Percentiles rank a stretch among this genome's conserved stretches.
These are phyloP conservation scores for Monosporascus sp. DNA, from an alignment of 2,329 filamentous ascomycete genomes.

Conservation along the genomic window DNA sequence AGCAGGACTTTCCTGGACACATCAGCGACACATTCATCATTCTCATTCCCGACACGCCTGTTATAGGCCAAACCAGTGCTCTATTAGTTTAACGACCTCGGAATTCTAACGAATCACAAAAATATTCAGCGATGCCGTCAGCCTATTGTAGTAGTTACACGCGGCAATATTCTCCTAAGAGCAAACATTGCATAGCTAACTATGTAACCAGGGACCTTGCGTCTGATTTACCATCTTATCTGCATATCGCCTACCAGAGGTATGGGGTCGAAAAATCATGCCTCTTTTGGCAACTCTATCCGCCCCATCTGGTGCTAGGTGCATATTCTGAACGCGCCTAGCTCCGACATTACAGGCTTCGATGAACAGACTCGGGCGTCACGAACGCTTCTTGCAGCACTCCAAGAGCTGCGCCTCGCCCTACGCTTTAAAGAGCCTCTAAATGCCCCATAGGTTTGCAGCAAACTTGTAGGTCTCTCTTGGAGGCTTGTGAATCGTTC, in stretches of 20 bases:
- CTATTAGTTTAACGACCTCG: no score
- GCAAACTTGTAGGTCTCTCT: slow-evolving; percentile 29
- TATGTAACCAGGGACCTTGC: no score
- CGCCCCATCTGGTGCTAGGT: slow-evolving; percentile 27
- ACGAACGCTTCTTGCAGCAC: slow-evolving; percentile 29
- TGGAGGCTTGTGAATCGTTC: slow-evolving; percentile 24
- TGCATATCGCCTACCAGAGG: not conserved
- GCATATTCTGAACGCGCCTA: slow-evolving; percentile 36
- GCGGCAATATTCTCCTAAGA: no score
- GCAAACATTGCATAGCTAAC: no score
- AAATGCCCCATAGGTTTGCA: slow-evolving; percentile 31
- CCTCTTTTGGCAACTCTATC: slow-evolving; percentile 28
- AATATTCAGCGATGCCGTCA: no score
- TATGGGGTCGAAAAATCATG: slow-evolving; percentile 40
- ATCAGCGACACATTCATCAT: no score
- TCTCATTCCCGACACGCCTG: no score
- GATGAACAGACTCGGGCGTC: slow-evolving; percentile 23
- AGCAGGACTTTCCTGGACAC: no score
- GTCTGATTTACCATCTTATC: no score
- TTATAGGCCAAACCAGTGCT: no score
- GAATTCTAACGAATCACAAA: no score
- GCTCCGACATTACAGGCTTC: slow-evolving; percentile 36
- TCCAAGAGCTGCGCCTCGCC: slow-evolving; percentile 26
- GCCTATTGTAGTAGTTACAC: no score
- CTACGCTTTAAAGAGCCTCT: slow-evolving; percentile 25